A percentile compares a stretch with the other conserved stretches of the same genome.
Conservation (phyloP, 371 early-diverging fungal species). For the Lichtheimia hyalospora region DNA sequence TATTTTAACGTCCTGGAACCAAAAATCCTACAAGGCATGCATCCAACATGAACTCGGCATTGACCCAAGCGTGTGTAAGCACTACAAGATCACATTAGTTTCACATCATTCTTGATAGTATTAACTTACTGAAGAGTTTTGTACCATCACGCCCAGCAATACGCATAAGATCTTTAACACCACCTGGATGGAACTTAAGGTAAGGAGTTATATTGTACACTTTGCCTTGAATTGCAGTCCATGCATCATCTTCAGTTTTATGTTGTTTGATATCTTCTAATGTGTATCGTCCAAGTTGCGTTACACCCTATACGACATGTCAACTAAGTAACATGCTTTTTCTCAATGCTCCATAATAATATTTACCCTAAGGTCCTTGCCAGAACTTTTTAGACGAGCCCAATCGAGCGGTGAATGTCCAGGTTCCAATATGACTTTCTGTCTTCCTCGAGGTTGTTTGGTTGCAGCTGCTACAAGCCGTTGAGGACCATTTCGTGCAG, state of each 20-base stretch:
- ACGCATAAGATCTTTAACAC: slow-evolving; percentile 84
- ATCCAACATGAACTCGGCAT: slow-evolving; percentile 81
- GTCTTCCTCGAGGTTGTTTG: slow-evolving; percentile 54
- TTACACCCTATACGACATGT: slow-evolving; percentile 44
- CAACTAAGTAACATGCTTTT: background rate
- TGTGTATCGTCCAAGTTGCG: slow-evolving; percentile 61
- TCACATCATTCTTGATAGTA: background rate
- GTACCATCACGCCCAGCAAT: slow-evolving; percentile 96
- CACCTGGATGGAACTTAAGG: slow-evolving; percentile 95
- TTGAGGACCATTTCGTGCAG: slow-evolving; percentile 51
- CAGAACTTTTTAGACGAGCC: slow-evolving; percentile 81
- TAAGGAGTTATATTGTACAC: slow-evolving; percentile 96
- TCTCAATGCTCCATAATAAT: background rate
- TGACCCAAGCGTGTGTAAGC: slow-evolving; percentile 94
- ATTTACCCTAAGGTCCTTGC: slow-evolving; percentile 71
- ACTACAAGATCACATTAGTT: slow-evolving; percentile 33
- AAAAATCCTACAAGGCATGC: slow-evolving; percentile 85
- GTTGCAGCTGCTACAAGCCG: slow-evolving; percentile 48
- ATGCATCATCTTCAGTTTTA: slow-evolving; percentile 79
- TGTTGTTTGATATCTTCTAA: slow-evolving; percentile 81
- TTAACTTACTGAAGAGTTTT: slow-evolving; percentile 76
- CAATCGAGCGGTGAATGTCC: slow-evolving; percentile 94
- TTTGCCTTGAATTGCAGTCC: slow-evolving; percentile 92
- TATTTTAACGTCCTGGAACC: slow-evolving; percentile 29
- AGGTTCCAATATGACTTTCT: slow-evolving; percentile 83